A percentile compares a stretch with the other conserved stretches of the same genome.
Conservation (phyloP, 139 green algal genomes). For the Chlorella sp. region DNA sequence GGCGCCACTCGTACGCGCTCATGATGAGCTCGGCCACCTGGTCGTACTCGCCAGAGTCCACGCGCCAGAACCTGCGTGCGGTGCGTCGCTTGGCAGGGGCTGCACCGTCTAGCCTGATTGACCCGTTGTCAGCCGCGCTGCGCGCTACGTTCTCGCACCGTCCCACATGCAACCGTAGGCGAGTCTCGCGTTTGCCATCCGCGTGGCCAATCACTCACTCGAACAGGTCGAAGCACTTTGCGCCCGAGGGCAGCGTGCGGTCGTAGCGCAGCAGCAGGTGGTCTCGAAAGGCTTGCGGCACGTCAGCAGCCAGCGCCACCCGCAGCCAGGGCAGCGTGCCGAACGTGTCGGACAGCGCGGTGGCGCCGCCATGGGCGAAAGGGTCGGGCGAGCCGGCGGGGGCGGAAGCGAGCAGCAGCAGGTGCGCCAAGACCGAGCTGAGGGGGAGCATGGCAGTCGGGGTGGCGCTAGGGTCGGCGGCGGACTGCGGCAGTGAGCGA, state of each 20-base stretch:
- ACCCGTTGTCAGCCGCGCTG: too few relatives aligned
- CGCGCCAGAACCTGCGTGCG: conserved; percentile 10
- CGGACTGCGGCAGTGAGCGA: too few relatives aligned
- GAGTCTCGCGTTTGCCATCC: too few relatives aligned
- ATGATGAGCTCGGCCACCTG: neutral
- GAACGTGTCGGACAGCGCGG: conserved; percentile 60
- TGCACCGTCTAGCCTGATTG: too few relatives aligned
- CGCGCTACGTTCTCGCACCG: too few relatives aligned
- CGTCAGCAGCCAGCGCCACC: conserved; percentile 19
- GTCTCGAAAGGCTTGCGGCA: conserved; percentile 35
- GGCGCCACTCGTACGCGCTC: neutral
- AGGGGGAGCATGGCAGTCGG: too few relatives aligned
- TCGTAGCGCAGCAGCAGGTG: conserved; percentile 31
- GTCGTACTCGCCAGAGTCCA: conserved; percentile 13
- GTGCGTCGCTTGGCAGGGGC: too few relatives aligned
- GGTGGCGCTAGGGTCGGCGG: too few relatives aligned
- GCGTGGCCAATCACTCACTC: too few relatives aligned
- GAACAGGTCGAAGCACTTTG: conserved; percentile 59
- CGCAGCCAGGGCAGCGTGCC: conserved; percentile 42
- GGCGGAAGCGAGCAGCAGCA: conserved; percentile 48
- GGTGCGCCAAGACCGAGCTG: conserved; percentile 46
- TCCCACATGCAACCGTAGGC: too few relatives aligned
- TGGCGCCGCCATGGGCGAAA: conserved; percentile 21
- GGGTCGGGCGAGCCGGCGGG: conserved; percentile 8
- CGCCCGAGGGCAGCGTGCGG: conserved; percentile 1